Evolutionary conservation across 305 asterid genomes (phyloP), one percentile per base, ranked within the genome.

Genomic region (Lippia alba): DNA sequence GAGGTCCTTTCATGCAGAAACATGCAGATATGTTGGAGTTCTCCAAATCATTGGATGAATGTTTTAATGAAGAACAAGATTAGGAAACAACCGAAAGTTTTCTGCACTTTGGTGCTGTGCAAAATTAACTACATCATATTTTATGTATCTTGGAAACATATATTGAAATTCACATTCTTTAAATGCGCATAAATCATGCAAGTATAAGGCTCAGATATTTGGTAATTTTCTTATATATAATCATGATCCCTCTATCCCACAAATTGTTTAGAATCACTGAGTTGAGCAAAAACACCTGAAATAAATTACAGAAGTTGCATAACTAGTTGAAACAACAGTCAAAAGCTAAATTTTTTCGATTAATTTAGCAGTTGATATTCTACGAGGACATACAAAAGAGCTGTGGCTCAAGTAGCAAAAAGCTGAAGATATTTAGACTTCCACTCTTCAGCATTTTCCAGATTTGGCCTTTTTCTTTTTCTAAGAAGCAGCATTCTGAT

Each of bases 1-100:
- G 39, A 55, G 62, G 62, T 41, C 69, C 48, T 67, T 75, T 54
- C 11, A 54, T 24, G 44, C 74, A 83, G 12, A 81, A 81, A 36
- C 39, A 48, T 33, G 74, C 62, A 18, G 86, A 82, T 61, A 14
- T 82, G 24, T 63, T 56, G 4, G 87, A 86, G 33, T 61, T 86
- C 67, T 78, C 86, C 76, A 89, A 83, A 67, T 80, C 90, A 8
- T 71, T 94, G 75, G 88, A 94, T 67, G 82, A 85, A 16, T 80
- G 80, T 80, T 94, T 81, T 58, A 88, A 78, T 66, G 89, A 79
- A 62, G 79, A 77, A 76, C 76, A 77, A 64, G 17, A 68, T 17
- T 30, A 67, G 64, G 39, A 12, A 12, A 3, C 30, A 24, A 48
- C 7, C 0, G 14, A 7, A 2, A 24, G n/a, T 14, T 54, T 24